Percentiles rank a stretch among this genome's conserved stretches.
phyloP scores from a whole-genome alignment of 306 rosid species.

The Glycyrrhiza uralensis region DNA sequence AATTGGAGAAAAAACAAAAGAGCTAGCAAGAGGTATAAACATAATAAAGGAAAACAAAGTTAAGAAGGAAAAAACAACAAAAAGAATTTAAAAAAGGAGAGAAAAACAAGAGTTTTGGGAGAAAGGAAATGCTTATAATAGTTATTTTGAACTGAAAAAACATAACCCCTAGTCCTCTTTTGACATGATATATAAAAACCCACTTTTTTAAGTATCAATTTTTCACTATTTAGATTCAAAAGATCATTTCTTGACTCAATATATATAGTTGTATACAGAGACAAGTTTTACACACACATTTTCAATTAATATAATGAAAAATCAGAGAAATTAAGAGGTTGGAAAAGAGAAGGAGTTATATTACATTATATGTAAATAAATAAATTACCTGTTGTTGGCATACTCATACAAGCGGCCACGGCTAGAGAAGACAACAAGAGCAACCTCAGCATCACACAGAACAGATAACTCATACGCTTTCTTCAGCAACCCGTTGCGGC shows the following conservation, averaged over 20 bases:
- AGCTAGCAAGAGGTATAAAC: neutral
- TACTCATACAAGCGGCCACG: slow-evolving; percentile 95
- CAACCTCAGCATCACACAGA: slow-evolving; percentile 90
- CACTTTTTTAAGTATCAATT: neutral
- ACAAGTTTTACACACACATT: neutral
- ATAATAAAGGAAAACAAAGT: neutral
- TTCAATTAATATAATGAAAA: neutral
- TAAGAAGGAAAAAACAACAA: slow-evolving; percentile 14
- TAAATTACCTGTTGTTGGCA: slow-evolving; percentile 94
- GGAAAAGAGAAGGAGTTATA: no score
- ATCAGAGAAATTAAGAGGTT: neutral
- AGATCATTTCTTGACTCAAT: neutral
- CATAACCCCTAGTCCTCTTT: no score
- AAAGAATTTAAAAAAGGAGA: neutral
- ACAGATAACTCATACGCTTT: slow-evolving; percentile 90
- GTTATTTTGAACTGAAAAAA: neutral
- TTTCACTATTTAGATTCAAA: neutral
- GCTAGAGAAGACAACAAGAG: slow-evolving; percentile 83
- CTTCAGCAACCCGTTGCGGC: slow-evolving; percentile 85
- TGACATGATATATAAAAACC: no score
- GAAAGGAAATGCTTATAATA: neutral
- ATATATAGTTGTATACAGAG: neutral
- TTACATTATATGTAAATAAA: no score
- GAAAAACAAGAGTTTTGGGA: neutral
- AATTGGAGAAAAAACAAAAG: slow-evolving; percentile 21